A percentile compares a stretch with the other conserved stretches of the same genome.
Conservation (phyloP, 352 stramenopile genomes). For the Phytophthora sojae region DNA sequence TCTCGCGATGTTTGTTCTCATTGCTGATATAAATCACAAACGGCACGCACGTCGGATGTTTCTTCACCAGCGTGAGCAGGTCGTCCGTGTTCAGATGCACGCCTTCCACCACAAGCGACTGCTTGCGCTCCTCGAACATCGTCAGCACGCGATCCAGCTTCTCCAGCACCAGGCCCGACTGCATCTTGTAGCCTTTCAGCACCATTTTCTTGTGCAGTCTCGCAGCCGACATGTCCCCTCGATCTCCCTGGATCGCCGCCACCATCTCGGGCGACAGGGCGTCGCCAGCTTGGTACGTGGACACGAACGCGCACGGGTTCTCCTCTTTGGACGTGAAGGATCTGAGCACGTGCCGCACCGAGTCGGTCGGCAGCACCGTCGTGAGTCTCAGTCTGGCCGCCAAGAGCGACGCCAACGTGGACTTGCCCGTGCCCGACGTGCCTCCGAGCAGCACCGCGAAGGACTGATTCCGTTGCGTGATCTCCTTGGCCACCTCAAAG, state of each 20-base stretch:
- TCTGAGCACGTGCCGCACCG: slow-evolving; percentile 82
- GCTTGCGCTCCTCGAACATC: slow-evolving; percentile 85
- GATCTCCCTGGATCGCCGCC: slow-evolving; percentile 48
- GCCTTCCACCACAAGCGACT: slow-evolving; percentile 88
- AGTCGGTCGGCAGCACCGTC: slow-evolving; percentile 87
- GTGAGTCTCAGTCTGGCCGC: slow-evolving; percentile 81
- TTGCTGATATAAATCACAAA: slow-evolving; percentile 93
- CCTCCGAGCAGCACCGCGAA: slow-evolving; percentile 89
- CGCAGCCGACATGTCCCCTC: slow-evolving; percentile 67
- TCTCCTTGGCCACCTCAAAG: slow-evolving; percentile 86
- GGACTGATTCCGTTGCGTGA: slow-evolving; percentile 86
- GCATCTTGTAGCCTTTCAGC: slow-evolving; percentile 83
- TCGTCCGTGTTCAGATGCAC: slow-evolving; percentile 89
- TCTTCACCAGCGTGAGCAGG: slow-evolving; percentile 79
- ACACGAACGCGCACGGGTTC: slow-evolving; percentile 85
- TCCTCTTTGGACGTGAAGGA: slow-evolving; percentile 85
- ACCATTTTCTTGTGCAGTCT: slow-evolving; percentile 86
- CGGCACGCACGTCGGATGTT: slow-evolving; percentile 85
- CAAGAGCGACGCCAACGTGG: slow-evolving; percentile 82
- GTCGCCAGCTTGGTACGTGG: slow-evolving; percentile 89
- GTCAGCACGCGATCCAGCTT: slow-evolving; percentile 86
- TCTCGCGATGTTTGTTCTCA: slow-evolving; percentile 87
- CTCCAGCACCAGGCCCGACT: slow-evolving; percentile 84
- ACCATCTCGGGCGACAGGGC: slow-evolving; percentile 62
- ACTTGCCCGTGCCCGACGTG: slow-evolving; percentile 88